phyloP scores from a whole-genome alignment of 2,329 filamentous ascomycete genomes.

The Cyanodermella asteris region DNA sequence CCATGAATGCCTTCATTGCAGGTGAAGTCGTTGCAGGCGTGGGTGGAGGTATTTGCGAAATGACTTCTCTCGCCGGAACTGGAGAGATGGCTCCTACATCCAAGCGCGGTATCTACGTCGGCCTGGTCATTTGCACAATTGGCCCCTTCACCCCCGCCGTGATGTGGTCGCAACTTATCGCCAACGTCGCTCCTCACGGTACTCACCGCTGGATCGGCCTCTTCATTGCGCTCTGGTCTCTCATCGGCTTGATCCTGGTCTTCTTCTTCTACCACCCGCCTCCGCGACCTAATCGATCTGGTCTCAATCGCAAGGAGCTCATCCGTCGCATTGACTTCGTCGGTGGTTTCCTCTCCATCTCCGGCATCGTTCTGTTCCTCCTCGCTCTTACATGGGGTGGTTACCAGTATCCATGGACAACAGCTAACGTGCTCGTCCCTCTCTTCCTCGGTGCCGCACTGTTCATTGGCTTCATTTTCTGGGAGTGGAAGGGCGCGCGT shows the following conservation, averaged over 20 bases:
- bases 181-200: constrained; percentile 20
- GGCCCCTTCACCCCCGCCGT: constrained; percentile 40
- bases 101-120: constrained; percentile 42
- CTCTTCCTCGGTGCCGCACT: constrained; percentile 25
- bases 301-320: constrained; percentile 10
- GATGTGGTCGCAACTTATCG: constrained; percentile 36
- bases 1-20: constrained; percentile 39
- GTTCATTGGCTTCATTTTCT: constrained; percentile 22
- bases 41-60: constrained; percentile 45
- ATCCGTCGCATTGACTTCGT: constrained; percentile 25
- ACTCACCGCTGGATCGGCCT: constrained; percentile 23
- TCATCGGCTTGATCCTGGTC: constrained; percentile 20
- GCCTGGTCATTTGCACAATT: constrained; percentile 37
- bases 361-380: constrained; percentile 31
- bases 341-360: constrained; percentile 34
- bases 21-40: constrained; percentile 38
- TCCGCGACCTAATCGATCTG: constrained; percentile 19
- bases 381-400: constrained; percentile 35
- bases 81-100: constrained; percentile 44
- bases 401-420: constrained; percentile 29
- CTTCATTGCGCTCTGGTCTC: constrained; percentile 21
- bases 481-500: constrained; percentile 10
- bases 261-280: constrained; percentile 24
- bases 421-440: constrained; percentile 26
- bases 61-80: constrained; percentile 45